A percentile compares a stretch with the other conserved stretches of the same genome.
These are phyloP conservation scores for Kodamaea nitidulidarum DNA, from an alignment of 805 yeast genomes.

Conservation along the genomic window DNA sequence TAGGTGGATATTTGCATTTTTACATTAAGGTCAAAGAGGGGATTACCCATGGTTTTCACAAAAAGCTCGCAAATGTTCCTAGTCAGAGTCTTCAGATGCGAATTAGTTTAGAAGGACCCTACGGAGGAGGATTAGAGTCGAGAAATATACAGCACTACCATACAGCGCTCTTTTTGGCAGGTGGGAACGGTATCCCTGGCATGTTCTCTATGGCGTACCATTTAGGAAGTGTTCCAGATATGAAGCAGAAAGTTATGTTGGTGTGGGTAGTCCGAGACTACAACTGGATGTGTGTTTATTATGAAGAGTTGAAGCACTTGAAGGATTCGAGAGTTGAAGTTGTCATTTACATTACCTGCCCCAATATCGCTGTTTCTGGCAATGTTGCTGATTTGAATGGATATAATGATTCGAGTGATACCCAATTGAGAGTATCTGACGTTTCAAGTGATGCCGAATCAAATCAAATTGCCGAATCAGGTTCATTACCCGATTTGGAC, in stretches of 20 bases:
- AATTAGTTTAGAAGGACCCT: slow-evolving; percentile 58
- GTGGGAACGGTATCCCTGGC: slow-evolving; percentile 65
- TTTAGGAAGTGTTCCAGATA: slow-evolving; percentile 12
- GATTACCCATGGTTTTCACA: slow-evolving; percentile 28
- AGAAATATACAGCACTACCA: slow-evolving; percentile 12
- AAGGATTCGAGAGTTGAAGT: slow-evolving; percentile 25
- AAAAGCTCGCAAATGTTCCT: slow-evolving; percentile 24
- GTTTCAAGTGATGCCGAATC: too few species aligned
- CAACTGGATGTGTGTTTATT: slow-evolving; percentile 47
- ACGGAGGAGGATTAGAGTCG: slow-evolving; percentile 42
- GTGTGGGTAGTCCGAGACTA: slow-evolving; percentile 62
- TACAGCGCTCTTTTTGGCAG: slow-evolving; percentile 50
- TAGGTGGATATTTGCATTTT: slow-evolving; percentile 17
- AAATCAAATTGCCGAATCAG: too few species aligned
- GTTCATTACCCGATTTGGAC: too few species aligned
- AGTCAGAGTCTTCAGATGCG: slow-evolving; percentile 30
- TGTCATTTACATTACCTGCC: slow-evolving; percentile 19
- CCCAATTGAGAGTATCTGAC: too few species aligned
- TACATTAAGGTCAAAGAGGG: slow-evolving; percentile 25
- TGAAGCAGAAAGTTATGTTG: slow-evolving; percentile 31
- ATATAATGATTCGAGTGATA: too few species aligned
- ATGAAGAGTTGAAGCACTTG: slow-evolving; percentile 36
- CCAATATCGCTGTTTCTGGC: too few species aligned
- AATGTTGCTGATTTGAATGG: too few species aligned
- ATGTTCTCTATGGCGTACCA: slow-evolving; percentile 42